Evolutionary conservation across 2,329 filamentous ascomycete genomes (phyloP).

Genomic region (Beauveria bassiana): DNA sequence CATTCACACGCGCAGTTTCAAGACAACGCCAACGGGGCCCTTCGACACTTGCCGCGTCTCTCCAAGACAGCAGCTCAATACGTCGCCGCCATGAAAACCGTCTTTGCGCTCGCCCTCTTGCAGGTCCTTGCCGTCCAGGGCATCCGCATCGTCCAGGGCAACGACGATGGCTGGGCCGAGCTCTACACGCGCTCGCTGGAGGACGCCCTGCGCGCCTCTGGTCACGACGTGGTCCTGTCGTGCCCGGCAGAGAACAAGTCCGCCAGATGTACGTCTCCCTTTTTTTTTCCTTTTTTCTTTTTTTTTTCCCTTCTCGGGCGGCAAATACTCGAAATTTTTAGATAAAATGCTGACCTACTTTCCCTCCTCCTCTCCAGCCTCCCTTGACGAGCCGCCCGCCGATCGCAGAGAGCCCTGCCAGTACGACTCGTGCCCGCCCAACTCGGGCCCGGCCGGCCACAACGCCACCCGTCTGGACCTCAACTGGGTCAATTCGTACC

Average conservation of each 20-base stretch:
- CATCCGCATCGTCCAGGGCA: conserved; percentile 51
- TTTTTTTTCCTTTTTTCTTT: background rate
- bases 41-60: too few relatives aligned
- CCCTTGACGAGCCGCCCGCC: conserved; percentile 36
- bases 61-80: too few relatives aligned
- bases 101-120: background rate
- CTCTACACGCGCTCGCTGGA: conserved; percentile 56
- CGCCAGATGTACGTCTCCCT: conserved; percentile 41
- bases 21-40: too few relatives aligned
- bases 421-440: conserved; percentile 52
- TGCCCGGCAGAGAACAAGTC: conserved; percentile 60
- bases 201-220: conserved; percentile 43
- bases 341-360: background rate
- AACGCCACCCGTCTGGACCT: conserved; percentile 50
- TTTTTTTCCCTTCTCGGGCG: background rate
- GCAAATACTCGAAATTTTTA: too few relatives aligned
- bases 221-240: conserved; percentile 56
- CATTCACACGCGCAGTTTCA: too few relatives aligned
- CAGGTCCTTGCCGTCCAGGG: conserved; percentile 21
- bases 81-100: background rate
- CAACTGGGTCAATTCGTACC: conserved; percentile 67
- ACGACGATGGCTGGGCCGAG: conserved; percentile 71
- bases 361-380: conserved; percentile 35
- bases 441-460: conserved; percentile 46
- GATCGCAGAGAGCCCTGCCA: conserved; percentile 45